Conservation (phyloP, 2,329 filamentous ascomycete genomes). For the Colletotrichum tropicale region DNA sequence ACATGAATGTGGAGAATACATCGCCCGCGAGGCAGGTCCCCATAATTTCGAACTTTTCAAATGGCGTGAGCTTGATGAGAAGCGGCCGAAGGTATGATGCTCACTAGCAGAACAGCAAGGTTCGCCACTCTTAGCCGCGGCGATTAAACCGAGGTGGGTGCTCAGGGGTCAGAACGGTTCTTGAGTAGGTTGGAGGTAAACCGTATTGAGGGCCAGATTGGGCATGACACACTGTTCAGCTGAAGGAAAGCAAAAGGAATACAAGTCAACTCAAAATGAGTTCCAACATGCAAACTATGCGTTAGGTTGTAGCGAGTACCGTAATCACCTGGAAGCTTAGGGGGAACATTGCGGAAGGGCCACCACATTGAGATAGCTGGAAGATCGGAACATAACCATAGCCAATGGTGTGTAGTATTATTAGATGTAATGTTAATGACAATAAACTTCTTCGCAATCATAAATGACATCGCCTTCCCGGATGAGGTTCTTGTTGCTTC, state of each 20-base stretch:
- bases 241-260: background rate
- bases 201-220: no score
- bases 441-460: background rate
- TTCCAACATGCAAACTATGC: background rate
- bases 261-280: background rate
- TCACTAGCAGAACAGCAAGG: background rate
- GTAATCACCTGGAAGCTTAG: background rate
- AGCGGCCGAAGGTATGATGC: background rate
- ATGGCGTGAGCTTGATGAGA: background rate
- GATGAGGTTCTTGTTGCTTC: background rate
- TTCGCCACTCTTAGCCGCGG: background rate
- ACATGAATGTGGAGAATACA: background rate
- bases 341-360: background rate
- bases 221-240: background rate
- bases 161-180: background rate
- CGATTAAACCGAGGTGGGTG: background rate
- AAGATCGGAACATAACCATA: background rate
- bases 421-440: background rate
- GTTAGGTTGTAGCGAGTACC: background rate
- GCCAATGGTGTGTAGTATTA: background rate
- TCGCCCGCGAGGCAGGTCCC: background rate
- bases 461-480: background rate
- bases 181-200: no score
- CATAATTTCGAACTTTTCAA: background rate
- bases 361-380: background rate